Percentiles rank a stretch among this genome's conserved stretches.
Evolutionary conservation across 2,329 filamentous ascomycete genomes (phyloP).

Genomic region (Penicillium sp.): DNA sequence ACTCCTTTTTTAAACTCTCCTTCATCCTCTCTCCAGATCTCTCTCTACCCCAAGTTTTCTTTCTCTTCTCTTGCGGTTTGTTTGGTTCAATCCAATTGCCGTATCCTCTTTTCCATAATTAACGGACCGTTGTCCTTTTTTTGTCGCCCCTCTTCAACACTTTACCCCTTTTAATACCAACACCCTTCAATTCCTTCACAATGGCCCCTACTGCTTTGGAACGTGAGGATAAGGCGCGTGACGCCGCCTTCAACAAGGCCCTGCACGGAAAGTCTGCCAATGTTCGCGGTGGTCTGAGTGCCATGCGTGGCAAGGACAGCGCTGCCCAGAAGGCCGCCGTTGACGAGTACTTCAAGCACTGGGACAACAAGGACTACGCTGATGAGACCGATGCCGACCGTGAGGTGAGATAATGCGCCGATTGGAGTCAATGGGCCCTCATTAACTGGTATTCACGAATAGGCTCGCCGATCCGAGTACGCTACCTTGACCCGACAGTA

Average conservation of each 20-base stretch:
- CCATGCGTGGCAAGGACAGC: constrained; percentile 82
- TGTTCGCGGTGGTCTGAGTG: constrained; percentile 70
- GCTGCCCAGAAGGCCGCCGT: constrained; percentile 76
- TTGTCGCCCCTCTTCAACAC: neutral
- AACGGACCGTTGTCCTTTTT: constrained; percentile 11
- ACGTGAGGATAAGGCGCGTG: constrained; percentile 76
- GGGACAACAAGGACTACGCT: constrained; percentile 78
- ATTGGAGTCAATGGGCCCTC: neutral
- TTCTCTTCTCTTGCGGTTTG: constrained; percentile 4
- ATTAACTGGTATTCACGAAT: constrained; percentile 6
- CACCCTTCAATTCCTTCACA: constrained; percentile 26
- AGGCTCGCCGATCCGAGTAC: constrained; percentile 83
- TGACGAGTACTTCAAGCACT: constrained; percentile 95
- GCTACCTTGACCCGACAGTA: constrained; percentile 91
- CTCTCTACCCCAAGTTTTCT: neutral
- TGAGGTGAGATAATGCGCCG: constrained; percentile 57
- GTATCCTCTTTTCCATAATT: constrained; percentile 9
- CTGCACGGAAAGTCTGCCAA: constrained; percentile 75
- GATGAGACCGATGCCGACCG: constrained; percentile 81
- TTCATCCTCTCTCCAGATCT: constrained; percentile 1
- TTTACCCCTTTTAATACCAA: constrained; percentile 3
- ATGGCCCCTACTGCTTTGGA: constrained; percentile 66
- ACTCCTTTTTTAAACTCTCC: constrained; percentile 14
- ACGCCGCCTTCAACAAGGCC: constrained; percentile 88
- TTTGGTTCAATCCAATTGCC: constrained; percentile 8